Base-by-base conservation (phyloP, 352 stramenopile genomes). In the Pythium guiyangense region DNA sequence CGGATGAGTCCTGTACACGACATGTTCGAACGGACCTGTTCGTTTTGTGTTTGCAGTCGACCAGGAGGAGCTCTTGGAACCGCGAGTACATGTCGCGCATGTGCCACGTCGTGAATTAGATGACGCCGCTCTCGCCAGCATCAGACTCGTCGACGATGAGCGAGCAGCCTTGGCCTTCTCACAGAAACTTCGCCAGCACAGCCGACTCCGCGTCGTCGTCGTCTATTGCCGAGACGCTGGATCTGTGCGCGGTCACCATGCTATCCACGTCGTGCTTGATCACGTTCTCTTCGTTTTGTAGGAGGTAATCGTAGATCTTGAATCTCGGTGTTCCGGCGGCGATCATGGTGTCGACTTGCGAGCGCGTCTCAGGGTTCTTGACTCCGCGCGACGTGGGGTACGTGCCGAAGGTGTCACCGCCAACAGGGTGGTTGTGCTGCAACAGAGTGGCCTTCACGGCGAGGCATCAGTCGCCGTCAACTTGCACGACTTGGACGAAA, bases 21-120 rank as follows among this genome's bases (percentile, higher is more conserved):
- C 22, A 20, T 17, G 39, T 44, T 17, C 39, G 17, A 20, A 12
- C 39, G 10, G 22, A 67, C 55, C 49, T 25, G 31, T 71, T 67
- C 0, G 52, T 64, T 25, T 65, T 67, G 56, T 71, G 64, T 0
- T 52, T 67, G 4, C 42, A 65, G 20, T 67, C 59, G 0, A 71
- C 25, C 0, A 64, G 44, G 0, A 67, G 34, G 9, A 67, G 22
- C 57, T 71, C 64, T 0, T 5, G 14, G 15, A 71, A 71, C 0
- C 60, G 40, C 0, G 5, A 17, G 9, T 51, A 56, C 35, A 57
- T 34, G 6, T 54, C 52, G 0, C 51, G 43, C 64, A 67, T 67
- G 18, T 55, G 52, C 0, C 11, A 6, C 2, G 9, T 51, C 15
- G 25, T 46, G 18, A 67, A 17, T 8, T 40, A 63, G 22, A 71